phyloP scores from a whole-genome alignment of 106 monocot species.

The Phalaenopsis aphrodite region DNA sequence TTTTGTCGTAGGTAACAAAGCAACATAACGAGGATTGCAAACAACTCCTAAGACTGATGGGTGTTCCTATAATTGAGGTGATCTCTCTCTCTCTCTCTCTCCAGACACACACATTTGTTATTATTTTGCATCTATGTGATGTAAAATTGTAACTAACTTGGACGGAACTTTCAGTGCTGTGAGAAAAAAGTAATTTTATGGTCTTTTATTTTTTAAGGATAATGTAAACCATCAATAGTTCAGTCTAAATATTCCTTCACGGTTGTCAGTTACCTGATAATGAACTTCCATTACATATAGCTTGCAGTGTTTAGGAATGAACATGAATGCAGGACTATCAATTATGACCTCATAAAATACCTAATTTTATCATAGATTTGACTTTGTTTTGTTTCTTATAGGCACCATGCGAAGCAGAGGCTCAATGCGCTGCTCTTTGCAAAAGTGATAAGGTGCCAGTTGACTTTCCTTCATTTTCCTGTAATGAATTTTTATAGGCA shows the following conservation, averaged over 20 bases:
- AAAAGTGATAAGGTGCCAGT: constrained; percentile 52
- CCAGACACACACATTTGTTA: not conserved
- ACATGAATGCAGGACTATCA: not conserved
- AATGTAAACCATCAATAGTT: not conserved
- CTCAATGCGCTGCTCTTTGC: constrained; percentile 83
- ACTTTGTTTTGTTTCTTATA: constrained; percentile 12
- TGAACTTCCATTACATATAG: not conserved
- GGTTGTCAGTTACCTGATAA: not conserved
- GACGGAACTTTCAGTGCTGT: not conserved
- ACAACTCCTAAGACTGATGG: constrained; percentile 80
- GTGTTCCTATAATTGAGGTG: constrained; percentile 79
- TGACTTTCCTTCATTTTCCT: not conserved
- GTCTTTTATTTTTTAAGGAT: not conserved
- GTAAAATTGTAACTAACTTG: not conserved
- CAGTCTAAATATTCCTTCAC: not conserved
- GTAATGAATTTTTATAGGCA: not conserved
- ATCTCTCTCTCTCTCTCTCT: not conserved
- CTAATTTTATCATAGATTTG: not conserved
- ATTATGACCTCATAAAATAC: not conserved
- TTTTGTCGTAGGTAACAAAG: constrained; percentile 52
- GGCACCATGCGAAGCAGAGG: constrained; percentile 93
- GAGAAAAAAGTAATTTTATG: not conserved
- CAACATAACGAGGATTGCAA: constrained; percentile 95
- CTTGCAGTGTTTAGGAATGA: not conserved
- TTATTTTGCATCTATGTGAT: not conserved